Evolutionary conservation across 2,329 filamentous ascomycete species (phyloP), one percentile per base, ranked within the genome.

Genomic region (Metarhizium guizhouense): DNA sequence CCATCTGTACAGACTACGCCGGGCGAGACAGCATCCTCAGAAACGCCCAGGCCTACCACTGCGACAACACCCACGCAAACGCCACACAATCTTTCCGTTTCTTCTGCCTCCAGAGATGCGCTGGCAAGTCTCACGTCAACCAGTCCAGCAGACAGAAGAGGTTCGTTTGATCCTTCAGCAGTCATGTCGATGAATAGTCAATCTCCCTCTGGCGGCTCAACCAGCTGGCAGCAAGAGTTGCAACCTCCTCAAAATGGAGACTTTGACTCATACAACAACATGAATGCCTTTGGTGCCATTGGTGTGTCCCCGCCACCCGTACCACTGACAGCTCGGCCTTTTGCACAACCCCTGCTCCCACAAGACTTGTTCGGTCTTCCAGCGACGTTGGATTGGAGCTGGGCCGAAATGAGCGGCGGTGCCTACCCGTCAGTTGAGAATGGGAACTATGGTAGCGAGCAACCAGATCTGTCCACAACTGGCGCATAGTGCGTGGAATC

Each of bases 351-450:
- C 0, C 87, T 96, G 64, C 83, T 97, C 25, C 93, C 94, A 4
- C 90, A 93, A 64, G 94, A 97, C 71, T 72, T 97, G 30, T 99
- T 94, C 84, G 88, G 93, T 69, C 86, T 97, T 82, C 92, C 93
- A 1, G 95, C 96, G 86, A 95, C 90, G 3, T 79, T 97, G 25
- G 93, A 97, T 67, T 96, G 92, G 91, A 90, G 82, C 65, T 86
- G 82, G 81, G 82, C 82, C 1, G 83, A 85, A 68, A 84, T 86
- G 76, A 84, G 80, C 36, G 82, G 82, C n/a, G 83, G 82, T 10
- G 76, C 77, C 2, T 85, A 85, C 62, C 82, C 83, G 11, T 78
- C 78, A 30, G 83, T 85, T 45, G 83, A 86, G 64, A 86, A 85
- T 59, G 82, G 82, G 6, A 79, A 76, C 57, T 79, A 77, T 63